Evolutionary conservation across 441 rosid genomes (phyloP).

Genomic region (Adansonia gregorii): DNA sequence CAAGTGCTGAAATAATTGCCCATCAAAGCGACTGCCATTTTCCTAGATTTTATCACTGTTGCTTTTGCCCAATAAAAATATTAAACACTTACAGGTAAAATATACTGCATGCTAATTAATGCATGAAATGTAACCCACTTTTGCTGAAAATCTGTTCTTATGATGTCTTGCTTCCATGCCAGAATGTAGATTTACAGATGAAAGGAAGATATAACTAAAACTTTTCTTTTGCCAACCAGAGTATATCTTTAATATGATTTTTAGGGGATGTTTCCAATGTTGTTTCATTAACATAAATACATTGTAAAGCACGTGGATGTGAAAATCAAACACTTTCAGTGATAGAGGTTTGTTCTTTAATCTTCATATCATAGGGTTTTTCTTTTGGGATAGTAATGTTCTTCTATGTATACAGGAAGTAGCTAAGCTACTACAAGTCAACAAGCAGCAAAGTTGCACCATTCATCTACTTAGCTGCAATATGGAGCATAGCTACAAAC

Average conservation of each 20-base stretch:
- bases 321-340: slow-evolving; percentile 81
- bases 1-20: slow-evolving; percentile 81
- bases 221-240: not conserved
- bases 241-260: not conserved
- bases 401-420: too few species aligned
- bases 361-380: not conserved
- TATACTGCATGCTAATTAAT: slow-evolving; percentile 22
- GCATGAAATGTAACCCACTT: slow-evolving; percentile 13
- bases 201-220: slow-evolving; percentile 19
- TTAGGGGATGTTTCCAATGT: too few species aligned
- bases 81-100: slow-evolving; percentile 36
- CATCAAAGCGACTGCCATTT: slow-evolving; percentile 81
- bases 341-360: slow-evolving; percentile 71
- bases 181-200: slow-evolving; percentile 14
- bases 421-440: too few species aligned
- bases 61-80: slow-evolving; percentile 36
- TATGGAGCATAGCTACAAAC: too few species aligned
- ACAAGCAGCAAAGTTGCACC: too few species aligned
- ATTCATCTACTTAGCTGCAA: too few species aligned
- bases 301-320: slow-evolving; percentile 71
- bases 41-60: slow-evolving; percentile 60
- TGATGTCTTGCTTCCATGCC: slow-evolving; percentile 6
- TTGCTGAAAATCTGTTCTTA: not conserved
- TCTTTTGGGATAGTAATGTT: too few species aligned
- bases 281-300: slow-evolving; percentile 47